These are phyloP conservation scores for Castanea sativa DNA, from an alignment of 306 rosid genomes.

Conservation along the genomic window DNA sequence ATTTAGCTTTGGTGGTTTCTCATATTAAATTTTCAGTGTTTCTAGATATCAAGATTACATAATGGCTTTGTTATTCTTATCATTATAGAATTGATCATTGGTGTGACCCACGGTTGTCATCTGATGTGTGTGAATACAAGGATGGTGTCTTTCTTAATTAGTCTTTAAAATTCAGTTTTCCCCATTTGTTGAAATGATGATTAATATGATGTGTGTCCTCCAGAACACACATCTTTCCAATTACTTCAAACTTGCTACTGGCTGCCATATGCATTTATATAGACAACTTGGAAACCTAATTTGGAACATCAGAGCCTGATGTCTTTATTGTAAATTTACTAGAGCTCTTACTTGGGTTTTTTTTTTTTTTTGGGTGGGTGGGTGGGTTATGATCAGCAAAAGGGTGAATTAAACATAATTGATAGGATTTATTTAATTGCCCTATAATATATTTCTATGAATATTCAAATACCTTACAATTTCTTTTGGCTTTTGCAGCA, in stretches of 20 bases:
- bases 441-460: not conserved
- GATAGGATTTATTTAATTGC: not conserved
- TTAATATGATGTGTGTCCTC: not conserved
- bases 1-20: not conserved
- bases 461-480: conserved; percentile 12
- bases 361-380: no score
- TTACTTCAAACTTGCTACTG: not conserved
- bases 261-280: not conserved
- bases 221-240: not conserved
- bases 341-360: no score
- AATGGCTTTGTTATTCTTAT: not conserved
- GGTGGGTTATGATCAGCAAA: no score
- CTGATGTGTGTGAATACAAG: not conserved
- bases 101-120: not conserved
- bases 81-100: not conserved
- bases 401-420: not conserved
- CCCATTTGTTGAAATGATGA: not conserved
- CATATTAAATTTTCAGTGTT: not conserved
- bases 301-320: not conserved
- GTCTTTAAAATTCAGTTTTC: not conserved
- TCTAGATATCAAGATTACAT: not conserved
- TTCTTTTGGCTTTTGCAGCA: conserved; percentile 39
- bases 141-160: not conserved
- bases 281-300: not conserved
- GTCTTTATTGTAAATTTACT: not conserved